Evolutionary conservation across 1,139 yeast genomes (phyloP), one percentile per base, ranked within the genome.

Genomic region (Candida pseudoviswanathii): DNA sequence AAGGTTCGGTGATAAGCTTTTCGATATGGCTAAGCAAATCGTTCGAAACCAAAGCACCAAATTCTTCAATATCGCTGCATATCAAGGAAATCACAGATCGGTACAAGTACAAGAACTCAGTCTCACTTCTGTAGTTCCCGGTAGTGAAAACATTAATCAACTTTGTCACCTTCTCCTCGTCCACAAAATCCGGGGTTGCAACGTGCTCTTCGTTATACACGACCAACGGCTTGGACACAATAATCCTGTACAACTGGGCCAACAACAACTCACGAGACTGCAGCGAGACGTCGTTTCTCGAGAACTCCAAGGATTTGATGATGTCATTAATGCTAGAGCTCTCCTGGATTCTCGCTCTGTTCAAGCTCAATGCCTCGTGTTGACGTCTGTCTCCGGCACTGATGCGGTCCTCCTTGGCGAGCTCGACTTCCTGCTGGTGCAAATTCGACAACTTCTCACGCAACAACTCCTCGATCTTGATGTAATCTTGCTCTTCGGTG

Each of bases 51-150:
- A 75, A 65, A n/a, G 67, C 68, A 11, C 82, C 78, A 55, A 78
- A 78, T 49, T 80, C 84, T 51, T 81, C 84, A 26, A 78, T 68
- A 56, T 80, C 81, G 50, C 81, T 73, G 24, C 70, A 70, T 26
- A 76, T 63, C 45, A 80, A 67, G 1, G 80, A 75, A 41, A 75
- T 65, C 16, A 72, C 53, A n/a, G 79, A 68, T 53, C 82, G 66
- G 57, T 64, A 69, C 32, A 78, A 64, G 44, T 76, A 65, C 46
- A 74, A 62, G 54, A 76, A 75, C 57, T 79, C 84, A 43, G 68
- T 66, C 27, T 70, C 65, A 4, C 81, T 68, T 44, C 81, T 62
- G 55, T 65, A 75, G 51, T 74, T 69, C 2, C 71, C 64, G 3
- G 54, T 54, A 49, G 64, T 64, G 36, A 78, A 67, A 25, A 66